These are phyloP conservation scores for Venturia nashicola DNA, from an alignment of 2,329 filamentous ascomycete genomes.

Conservation along the genomic window DNA sequence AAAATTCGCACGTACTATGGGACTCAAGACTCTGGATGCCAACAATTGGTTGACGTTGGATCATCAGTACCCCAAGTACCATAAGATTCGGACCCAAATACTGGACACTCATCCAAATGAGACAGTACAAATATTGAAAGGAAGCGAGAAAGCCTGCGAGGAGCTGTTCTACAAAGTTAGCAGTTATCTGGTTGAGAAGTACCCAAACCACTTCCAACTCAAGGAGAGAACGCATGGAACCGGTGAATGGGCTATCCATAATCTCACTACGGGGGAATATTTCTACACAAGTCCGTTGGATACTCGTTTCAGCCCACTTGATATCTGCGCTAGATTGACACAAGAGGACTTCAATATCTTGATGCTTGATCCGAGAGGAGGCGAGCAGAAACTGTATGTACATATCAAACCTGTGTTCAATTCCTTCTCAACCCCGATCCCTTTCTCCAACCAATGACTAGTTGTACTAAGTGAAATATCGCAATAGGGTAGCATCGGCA, in stretches of 20 bases:
- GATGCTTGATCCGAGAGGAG: constrained; percentile 30
- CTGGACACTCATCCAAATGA: not conserved
- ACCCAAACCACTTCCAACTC: not conserved
- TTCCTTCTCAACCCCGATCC: constrained; percentile 29
- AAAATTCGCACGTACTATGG: not conserved
- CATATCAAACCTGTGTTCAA: constrained; percentile 38
- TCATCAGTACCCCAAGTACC: not conserved
- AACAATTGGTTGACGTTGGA: constrained; percentile 3
- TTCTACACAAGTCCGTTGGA: constrained; percentile 25
- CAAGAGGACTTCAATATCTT: constrained; percentile 42
- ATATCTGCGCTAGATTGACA: constrained; percentile 35
- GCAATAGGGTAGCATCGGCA: constrained; percentile 37
- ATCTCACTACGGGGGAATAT: constrained; percentile 32
- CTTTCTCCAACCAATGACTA: constrained; percentile 34
- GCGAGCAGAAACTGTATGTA: constrained; percentile 37
- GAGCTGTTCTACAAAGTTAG: not conserved
- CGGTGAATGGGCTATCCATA: constrained; percentile 19
- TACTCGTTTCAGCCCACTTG: constrained; percentile 31
- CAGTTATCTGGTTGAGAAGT: not conserved
- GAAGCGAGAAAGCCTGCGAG: not conserved
- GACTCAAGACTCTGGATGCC: not conserved
- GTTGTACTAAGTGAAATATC: constrained; percentile 34
- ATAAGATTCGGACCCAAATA: not conserved
- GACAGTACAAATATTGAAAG: not conserved
- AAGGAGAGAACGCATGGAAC: not conserved